phyloP scores from a whole-genome alignment of 768 basidiomycete species.

The Rickenella mellea region DNA sequence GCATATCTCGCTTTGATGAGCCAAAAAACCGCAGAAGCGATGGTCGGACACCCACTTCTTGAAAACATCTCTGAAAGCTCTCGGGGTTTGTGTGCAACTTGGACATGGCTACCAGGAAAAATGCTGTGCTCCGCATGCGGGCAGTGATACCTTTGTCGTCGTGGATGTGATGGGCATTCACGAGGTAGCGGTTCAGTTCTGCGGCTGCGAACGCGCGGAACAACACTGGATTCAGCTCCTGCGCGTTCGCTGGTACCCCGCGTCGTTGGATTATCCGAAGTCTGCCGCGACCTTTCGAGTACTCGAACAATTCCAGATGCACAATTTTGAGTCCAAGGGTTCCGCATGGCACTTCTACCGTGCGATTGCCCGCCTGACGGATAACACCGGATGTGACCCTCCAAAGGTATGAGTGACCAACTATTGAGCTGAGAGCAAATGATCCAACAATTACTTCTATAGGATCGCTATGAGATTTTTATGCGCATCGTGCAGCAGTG shows the following conservation, averaged over 20 bases:
- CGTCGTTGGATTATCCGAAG: constrained; percentile 6
- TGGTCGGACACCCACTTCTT: neutral
- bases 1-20: neutral
- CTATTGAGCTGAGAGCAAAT: neutral
- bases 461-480: constrained; percentile 9
- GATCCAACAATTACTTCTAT: neutral
- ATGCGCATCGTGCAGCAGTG: constrained; percentile 9
- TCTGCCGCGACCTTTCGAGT: constrained; percentile 9
- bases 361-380: neutral
- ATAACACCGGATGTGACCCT: neutral
- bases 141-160: constrained; percentile 8
- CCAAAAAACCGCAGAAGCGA: neutral
- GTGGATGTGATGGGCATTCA: constrained; percentile 13
- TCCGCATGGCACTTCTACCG: neutral
- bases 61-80: neutral
- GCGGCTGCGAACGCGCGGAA: constrained; percentile 13
- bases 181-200: constrained; percentile 12
- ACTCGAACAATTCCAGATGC: neutral
- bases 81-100: neutral
- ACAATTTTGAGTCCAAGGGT: constrained; percentile 6
- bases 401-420: constrained; percentile 3
- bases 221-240: constrained; percentile 9
- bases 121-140: neutral
- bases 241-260: constrained; percentile 12
- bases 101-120: neutral